Percentiles rank a stretch among this genome's conserved stretches.
phyloP scores from a whole-genome alignment of 371 early-diverging fungal species.

The Mortierella polycephala region DNA sequence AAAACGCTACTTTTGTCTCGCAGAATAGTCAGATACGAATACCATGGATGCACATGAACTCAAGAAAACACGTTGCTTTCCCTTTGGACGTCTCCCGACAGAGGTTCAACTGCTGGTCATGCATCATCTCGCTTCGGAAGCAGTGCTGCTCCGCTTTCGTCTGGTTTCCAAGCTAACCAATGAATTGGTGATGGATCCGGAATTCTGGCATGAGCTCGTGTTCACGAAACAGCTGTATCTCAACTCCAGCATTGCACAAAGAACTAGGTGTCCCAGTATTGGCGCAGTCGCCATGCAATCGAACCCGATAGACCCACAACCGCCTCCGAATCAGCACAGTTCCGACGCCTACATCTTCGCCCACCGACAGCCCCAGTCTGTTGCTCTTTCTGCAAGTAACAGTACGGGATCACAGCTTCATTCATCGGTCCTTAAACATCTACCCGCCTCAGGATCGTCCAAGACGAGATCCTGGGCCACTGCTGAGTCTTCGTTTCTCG shows the following conservation, averaged over 20 bases:
- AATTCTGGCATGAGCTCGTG: constrained; percentile 25
- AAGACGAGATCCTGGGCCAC: constrained; percentile 7
- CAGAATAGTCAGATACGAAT: too few relatives aligned
- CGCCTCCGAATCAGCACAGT: neutral
- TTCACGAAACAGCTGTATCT: constrained; percentile 28
- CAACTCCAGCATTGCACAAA: neutral
- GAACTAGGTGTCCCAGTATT: neutral
- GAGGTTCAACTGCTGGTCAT: constrained; percentile 34
- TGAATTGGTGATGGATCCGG: constrained; percentile 29
- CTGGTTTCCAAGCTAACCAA: constrained; percentile 16
- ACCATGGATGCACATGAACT: too few relatives aligned
- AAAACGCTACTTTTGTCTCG: too few relatives aligned
- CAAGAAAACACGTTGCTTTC: too few relatives aligned
- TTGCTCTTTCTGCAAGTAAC: neutral
- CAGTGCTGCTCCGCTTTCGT: constrained; percentile 21
- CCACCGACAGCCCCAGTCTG: constrained; percentile 19
- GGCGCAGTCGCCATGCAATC: neutral
- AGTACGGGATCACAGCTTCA: neutral
- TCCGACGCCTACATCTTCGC: constrained; percentile 27
- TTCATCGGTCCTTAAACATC: neutral
- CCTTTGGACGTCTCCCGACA: constrained; percentile 9
- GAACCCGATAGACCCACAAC: neutral
- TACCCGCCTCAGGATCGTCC: neutral
- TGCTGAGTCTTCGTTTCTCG: constrained; percentile 25
- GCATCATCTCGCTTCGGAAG: neutral